Base-by-base conservation (phyloP, 371 early-diverging fungal genomes). In the Mucor saturninus region DNA sequence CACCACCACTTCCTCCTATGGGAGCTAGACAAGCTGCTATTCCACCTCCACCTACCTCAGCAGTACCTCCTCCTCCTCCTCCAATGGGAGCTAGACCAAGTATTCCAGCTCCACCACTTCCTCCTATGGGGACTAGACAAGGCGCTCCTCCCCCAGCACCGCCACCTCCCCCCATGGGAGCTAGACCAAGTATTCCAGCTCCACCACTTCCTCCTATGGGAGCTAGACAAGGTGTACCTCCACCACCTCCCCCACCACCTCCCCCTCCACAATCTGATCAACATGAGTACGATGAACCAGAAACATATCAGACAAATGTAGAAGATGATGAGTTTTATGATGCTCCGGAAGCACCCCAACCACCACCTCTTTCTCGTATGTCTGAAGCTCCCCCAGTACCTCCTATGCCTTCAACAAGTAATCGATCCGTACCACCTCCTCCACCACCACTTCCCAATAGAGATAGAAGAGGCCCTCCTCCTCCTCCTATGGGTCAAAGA, bases 361-460 rank as follows among this genome's bases (percentile, higher is more conserved):
- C 70, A 14, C 68, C 75, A 31, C 74, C 66, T 29, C 31, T 55
- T 30, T 59, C 59, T 46, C 30, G 38, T 52, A 54, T 50, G 11
- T 52, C 56, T 58, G 43, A 56, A 28, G 51, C 64, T 1, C 62
- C 66, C 21, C 66, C 64, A 29, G 15, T 61, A 30, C 71, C 74
- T 38, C 65, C 73, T 4, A 59, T 67, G 67, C 67, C 73, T 21
- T 31, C 58, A 15, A 58, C 50, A 32, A 61, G 29, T 29, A 40
- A 53, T 37, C 32, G 61, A 45, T 29, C 66, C 2, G 58, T 61
- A 3, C 65, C 74, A 28, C 74, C 74, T 2, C 61, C 71, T 4
- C 75, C 75, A 8, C 79, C 79, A 10, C 79, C 75, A 42, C 54
- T 72, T 52, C 74, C 73, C 14, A 61, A 59, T 48, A 40, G 67